These are phyloP conservation scores for Penicillium sp. DNA, from an alignment of 2,329 filamentous ascomycete genomes.

Conservation along the genomic window DNA sequence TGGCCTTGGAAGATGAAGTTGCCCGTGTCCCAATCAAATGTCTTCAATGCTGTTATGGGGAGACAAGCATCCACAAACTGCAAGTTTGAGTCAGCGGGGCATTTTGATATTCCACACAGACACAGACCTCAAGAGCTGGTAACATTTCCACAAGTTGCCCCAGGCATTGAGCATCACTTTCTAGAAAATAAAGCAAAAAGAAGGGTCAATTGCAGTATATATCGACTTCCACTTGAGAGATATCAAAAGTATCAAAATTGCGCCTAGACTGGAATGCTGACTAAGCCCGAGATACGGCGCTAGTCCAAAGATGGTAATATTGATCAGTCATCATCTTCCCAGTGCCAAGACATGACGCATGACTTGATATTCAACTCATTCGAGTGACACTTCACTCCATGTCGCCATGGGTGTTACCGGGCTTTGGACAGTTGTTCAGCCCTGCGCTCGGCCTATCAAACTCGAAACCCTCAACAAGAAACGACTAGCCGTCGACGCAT, in stretches of 20 bases:
- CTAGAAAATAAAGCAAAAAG: too few species aligned
- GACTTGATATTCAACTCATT: neutral
- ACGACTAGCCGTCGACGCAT: conserved; percentile 92
- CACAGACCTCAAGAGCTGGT: conserved; percentile 31
- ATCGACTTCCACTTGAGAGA: neutral
- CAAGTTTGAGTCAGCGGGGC: conserved; percentile 21
- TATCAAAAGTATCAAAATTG: conserved; percentile 10
- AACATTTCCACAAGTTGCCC: conserved; percentile 21
- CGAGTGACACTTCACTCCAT: conserved; percentile 5
- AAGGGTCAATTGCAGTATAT: neutral
- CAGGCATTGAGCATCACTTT: conserved; percentile 11
- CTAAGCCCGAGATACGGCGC: conserved; percentile 4
- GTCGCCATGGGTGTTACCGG: conserved; percentile 86
- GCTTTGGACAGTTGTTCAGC: conserved; percentile 93
- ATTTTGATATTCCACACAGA: neutral
- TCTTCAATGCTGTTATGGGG: conserved; percentile 40
- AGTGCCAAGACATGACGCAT: conserved; percentile 2
- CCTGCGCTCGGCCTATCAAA: conserved; percentile 91
- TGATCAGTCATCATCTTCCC: conserved; percentile 11
- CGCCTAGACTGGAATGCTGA: conserved; percentile 10
- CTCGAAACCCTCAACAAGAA: conserved; percentile 94
- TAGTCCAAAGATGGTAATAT: conserved; percentile 18
- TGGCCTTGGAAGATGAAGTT: conserved; percentile 37
- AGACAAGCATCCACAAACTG: conserved; percentile 42
- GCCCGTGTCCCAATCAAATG: conserved; percentile 23